phyloP scores from a whole-genome alignment of 2,329 filamentous ascomycete species.

The Westerdykella sp. region DNA sequence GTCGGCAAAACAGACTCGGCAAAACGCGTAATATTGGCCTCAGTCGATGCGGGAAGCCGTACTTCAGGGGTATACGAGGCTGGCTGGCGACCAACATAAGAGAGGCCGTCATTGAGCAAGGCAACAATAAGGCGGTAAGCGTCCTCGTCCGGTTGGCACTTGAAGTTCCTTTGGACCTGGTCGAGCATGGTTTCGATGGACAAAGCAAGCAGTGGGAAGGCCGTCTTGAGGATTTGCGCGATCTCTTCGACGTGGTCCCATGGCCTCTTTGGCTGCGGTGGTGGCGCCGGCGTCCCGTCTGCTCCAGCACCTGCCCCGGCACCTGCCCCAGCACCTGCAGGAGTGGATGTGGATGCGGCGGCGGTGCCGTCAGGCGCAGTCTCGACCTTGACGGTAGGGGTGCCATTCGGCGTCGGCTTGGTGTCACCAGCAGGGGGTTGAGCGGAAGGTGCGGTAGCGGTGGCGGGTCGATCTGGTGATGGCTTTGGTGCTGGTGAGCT shows the following conservation, averaged over 20 bases:
- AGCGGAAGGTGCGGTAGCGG: slow-evolving; percentile 16
- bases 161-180: slow-evolving; percentile 98
- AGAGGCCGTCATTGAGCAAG: slow-evolving; percentile 87
- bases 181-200: slow-evolving; percentile 99
- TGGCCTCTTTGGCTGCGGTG: slow-evolving; percentile 58
- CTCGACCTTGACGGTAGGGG: slow-evolving; percentile 35
- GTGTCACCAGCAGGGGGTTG: slow-evolving; percentile 29
- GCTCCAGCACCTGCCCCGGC: slow-evolving; percentile 8
- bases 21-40: slow-evolving; percentile 94
- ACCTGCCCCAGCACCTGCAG: slow-evolving; percentile 17
- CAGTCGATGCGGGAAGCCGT: slow-evolving; percentile 82
- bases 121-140: slow-evolving; percentile 97
- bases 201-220: slow-evolving; percentile 87
- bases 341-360: slow-evolving; percentile 14
- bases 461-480: slow-evolving; percentile 30
- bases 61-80: slow-evolving; percentile 82
- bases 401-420: slow-evolving; percentile 50
- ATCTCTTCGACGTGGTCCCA: slow-evolving; percentile 98
- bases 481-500: slow-evolving; percentile 34
- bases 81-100: slow-evolving; percentile 84
- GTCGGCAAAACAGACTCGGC: slow-evolving; percentile 91
- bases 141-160: slow-evolving; percentile 96
- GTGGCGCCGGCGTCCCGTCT: slow-evolving; percentile 12
- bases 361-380: slow-evolving; percentile 30
- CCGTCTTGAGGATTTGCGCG: slow-evolving; percentile 90